phyloP scores from a whole-genome alignment of 2,329 filamentous ascomycete species.

The Claviceps sorghi region DNA sequence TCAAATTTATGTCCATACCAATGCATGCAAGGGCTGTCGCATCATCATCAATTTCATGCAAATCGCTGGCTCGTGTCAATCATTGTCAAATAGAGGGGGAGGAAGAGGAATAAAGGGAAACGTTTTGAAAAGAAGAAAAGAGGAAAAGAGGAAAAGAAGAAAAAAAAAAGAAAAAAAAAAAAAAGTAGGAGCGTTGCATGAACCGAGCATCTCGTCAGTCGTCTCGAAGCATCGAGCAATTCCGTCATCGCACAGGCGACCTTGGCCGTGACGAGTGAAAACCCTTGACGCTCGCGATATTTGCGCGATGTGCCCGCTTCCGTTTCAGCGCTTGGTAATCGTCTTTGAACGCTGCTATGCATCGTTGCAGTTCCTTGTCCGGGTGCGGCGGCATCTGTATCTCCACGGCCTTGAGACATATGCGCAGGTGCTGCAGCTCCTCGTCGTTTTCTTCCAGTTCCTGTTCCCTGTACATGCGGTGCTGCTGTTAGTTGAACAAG shows the following conservation, averaged over 20 bases:
- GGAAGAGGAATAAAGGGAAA: too few species aligned
- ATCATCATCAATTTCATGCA: constrained; percentile 3
- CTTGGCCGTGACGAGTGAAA: constrained; percentile 14
- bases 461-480: constrained; percentile 29
- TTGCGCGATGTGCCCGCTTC: constrained; percentile 23
- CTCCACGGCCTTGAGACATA: constrained; percentile 48
- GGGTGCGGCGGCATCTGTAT: constrained; percentile 38
- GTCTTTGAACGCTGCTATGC: constrained; percentile 46
- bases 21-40: background rate
- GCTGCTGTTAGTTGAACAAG: background rate
- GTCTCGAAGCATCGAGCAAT: background rate
- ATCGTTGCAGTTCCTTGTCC: constrained; percentile 41
- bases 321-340: constrained; percentile 39
- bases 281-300: constrained; percentile 15
- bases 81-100: too few species aligned
- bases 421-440: constrained; percentile 45
- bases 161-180: background rate
- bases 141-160: background rate
- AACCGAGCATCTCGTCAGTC: background rate
- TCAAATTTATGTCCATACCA: background rate
- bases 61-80: constrained; percentile 3
- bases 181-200: background rate
- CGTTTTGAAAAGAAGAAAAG: too few species aligned
- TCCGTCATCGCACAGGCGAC: constrained; percentile 9
- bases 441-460: constrained; percentile 42